phyloP scores from a whole-genome alignment of 2,329 filamentous ascomycete genomes.

The Botrytis deweyae region DNA sequence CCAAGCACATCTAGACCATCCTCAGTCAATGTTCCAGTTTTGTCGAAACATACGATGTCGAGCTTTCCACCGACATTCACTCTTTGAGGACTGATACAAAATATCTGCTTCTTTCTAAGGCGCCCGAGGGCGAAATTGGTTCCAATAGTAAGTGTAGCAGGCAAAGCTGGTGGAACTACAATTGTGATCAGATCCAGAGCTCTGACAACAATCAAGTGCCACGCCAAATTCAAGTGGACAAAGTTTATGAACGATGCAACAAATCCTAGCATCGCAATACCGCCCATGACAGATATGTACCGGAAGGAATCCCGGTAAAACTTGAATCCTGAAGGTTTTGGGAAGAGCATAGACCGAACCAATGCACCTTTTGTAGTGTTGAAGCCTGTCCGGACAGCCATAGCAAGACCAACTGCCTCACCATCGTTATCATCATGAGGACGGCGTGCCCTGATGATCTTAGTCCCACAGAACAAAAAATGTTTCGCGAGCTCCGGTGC shows the following conservation, averaged over 20 bases:
- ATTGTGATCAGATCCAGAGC: slow-evolving; percentile 96
- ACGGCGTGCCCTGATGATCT: slow-evolving; percentile 84
- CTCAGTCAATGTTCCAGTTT: slow-evolving; percentile 96
- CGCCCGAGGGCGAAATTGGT: slow-evolving; percentile 91
- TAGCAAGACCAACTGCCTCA: slow-evolving; percentile 85
- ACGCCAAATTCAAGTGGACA: slow-evolving; percentile 75
- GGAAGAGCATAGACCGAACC: slow-evolving; percentile 97
- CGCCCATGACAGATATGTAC: slow-evolving; percentile 95
- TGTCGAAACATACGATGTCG: slow-evolving; percentile 96
- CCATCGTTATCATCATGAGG: slow-evolving; percentile 84
- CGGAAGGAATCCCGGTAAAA: slow-evolving; percentile 98
- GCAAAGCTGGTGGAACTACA: slow-evolving; percentile 90
- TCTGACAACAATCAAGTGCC: slow-evolving; percentile 88
- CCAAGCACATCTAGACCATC: slow-evolving; percentile 94
- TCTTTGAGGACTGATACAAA: slow-evolving; percentile 95
- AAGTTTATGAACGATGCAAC: slow-evolving; percentile 92
- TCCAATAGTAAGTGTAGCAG: slow-evolving; percentile 92
- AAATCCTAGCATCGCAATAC: slow-evolving; percentile 83
- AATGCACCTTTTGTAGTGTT: slow-evolving; percentile 96
- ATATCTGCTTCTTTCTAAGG: slow-evolving; percentile 86
- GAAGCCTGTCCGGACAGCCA: slow-evolving; percentile 93
- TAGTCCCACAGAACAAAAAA: slow-evolving; percentile 92
- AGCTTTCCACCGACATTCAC: slow-evolving; percentile 96
- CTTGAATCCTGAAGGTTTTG: slow-evolving; percentile 96
- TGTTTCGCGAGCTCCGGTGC: slow-evolving; percentile 81